phyloP scores from a whole-genome alignment of 345 rosid genomes.

The Euphorbia pulcherrima region DNA sequence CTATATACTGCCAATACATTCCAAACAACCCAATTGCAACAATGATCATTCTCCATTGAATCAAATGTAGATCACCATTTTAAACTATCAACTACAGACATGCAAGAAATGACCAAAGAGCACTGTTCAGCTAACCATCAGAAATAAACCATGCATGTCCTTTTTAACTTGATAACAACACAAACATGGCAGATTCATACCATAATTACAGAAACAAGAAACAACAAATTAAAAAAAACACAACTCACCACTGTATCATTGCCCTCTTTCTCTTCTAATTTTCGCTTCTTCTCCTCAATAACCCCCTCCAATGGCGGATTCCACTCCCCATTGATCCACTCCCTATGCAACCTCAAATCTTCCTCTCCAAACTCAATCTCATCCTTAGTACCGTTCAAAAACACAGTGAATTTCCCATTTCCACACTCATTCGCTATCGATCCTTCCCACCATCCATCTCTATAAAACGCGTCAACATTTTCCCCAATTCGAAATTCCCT shows the following conservation, averaged over 20 bases:
- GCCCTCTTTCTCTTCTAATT: neutral
- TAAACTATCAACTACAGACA: neutral
- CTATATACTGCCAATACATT: too few relatives aligned
- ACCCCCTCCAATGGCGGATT: constrained; percentile 45
- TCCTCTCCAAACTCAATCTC: constrained; percentile 45
- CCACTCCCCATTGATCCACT: constrained; percentile 68
- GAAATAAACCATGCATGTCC: neutral
- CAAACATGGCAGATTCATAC: neutral
- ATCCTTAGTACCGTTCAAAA: constrained; percentile 52
- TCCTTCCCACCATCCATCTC: constrained; percentile 97
- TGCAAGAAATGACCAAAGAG: neutral
- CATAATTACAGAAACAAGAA: neutral
- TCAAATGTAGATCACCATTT: neutral
- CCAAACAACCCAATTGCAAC: constrained; percentile 2
- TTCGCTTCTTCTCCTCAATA: constrained; percentile 15
- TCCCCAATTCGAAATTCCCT: constrained; percentile 43
- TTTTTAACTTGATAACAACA: neutral
- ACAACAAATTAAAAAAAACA: neutral
- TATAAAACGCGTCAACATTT: constrained; percentile 61
- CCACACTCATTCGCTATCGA: constrained; percentile 44
- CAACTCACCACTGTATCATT: neutral
- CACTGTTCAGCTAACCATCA: neutral
- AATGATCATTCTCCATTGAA: neutral
- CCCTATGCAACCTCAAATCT: constrained; percentile 59
- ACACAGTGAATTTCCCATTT: constrained; percentile 53